Evolutionary conservation across 2,329 filamentous ascomycete genomes (phyloP).

Genomic region (Tolypocladium ovalisporum): DNA sequence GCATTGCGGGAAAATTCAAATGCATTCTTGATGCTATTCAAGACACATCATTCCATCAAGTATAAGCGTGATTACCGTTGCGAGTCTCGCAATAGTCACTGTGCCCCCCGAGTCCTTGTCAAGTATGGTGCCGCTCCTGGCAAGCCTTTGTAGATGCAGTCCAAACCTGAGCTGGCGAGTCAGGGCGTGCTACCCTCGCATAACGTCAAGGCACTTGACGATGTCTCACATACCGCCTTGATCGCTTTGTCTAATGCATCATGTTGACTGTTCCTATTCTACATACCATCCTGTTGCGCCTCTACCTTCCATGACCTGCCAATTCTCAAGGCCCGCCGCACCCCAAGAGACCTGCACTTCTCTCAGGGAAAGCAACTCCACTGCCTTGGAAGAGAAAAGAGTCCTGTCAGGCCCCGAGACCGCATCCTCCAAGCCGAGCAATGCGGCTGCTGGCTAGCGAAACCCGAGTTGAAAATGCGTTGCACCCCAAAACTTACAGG

Average conservation of each 20-base stretch:
- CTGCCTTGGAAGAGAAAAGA: neutral
- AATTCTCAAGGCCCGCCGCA: conserved; percentile 3
- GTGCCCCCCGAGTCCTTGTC: no score
- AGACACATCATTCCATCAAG: neutral
- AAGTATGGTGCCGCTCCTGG: neutral
- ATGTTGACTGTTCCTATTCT: conserved; percentile 2
- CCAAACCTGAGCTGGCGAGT: neutral
- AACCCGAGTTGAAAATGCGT: neutral
- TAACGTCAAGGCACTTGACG: neutral
- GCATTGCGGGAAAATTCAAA: conserved; percentile 23
- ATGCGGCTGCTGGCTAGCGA: neutral
- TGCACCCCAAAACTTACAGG: neutral
- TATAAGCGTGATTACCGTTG: neutral
- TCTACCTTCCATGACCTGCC: conserved; percentile 3
- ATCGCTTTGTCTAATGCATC: neutral
- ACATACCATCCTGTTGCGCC: conserved; percentile 6
- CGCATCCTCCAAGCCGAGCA: neutral
- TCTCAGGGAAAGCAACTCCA: conserved; percentile 6
- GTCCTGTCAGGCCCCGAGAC: neutral
- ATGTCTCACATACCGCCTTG: neutral
- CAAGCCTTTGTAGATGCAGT: neutral
- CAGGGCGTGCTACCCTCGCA: neutral
- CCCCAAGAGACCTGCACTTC: conserved; percentile 23
- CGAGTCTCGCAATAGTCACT: neutral
- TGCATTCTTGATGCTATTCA: conserved; percentile 14